Evolutionary conservation across 768 basidiomycete species (phyloP), one percentile per base, ranked within the genome.

Genomic region (Russula griseocarnosa): DNA sequence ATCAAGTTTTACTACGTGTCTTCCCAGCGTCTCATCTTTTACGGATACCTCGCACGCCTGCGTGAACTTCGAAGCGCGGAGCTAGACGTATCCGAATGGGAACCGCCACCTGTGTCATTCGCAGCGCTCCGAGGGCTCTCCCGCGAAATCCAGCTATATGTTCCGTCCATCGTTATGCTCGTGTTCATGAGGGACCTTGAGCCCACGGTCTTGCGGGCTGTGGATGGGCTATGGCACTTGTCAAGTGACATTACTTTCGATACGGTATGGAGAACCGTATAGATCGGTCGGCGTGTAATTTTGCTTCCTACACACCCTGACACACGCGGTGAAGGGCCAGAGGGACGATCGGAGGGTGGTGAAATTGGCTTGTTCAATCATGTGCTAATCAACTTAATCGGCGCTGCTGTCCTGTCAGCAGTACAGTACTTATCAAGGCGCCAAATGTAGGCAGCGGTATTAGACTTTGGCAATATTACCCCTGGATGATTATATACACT

Each of bases 171-270:
- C 32, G 69, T 68, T 10, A 77, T 77, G 24, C 78, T 86, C 7
- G 75, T 87, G n/a, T 87, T 86, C 66, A 84, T 87, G 55, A 77
- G 81, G 61, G 79, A 86, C 42, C 84, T 86, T 69, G 84, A 86
- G 63, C 77, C 84, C 69, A 84, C 77, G 22, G 79, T 82, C 34
- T 76, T 81, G 49, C 76, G 73, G 26, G 74, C 73, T 13, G 69
- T 56, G 1, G 64, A 67, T 20, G 76, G 75, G 28, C 49, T 69
- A 7, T 75, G 74, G 55, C 28, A 42, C 22, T 42, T 74, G 40
- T 73, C 78, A 40, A 55, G 46, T n/a, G 73, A 73, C 13, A 66
- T 52, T 30, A 30, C 24, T 10, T 62, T 67, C 16, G 68, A 69
- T 32, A 58, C 38, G 20, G 8, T 58, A 20, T 68, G 67, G 67